These are phyloP conservation scores for Pharus latifolius DNA, from an alignment of 176 grass and related monocot species.

Conservation along the genomic window DNA sequence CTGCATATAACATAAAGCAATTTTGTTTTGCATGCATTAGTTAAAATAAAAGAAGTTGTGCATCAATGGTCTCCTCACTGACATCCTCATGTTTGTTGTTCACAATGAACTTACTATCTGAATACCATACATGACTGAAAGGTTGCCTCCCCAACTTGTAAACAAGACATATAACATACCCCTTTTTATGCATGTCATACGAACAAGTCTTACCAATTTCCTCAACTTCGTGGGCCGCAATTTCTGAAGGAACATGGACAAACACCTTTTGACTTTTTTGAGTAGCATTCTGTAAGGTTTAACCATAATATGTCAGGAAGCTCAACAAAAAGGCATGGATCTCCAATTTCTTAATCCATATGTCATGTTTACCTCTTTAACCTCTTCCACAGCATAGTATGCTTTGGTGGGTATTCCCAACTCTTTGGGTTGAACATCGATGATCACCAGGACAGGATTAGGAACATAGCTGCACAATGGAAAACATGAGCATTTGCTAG, in stretches of 20 bases:
- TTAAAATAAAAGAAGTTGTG: too few relatives aligned
- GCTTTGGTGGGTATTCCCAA: conserved; percentile 96
- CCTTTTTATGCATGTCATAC: not conserved
- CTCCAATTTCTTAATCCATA: not conserved
- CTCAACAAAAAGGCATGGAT: not conserved
- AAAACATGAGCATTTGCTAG: not conserved
- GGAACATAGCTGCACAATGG: conserved; percentile 62
- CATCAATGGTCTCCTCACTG: too few relatives aligned
- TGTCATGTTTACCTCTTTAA: conserved; percentile 58
- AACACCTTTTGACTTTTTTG: conserved; percentile 98
- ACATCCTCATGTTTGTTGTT: not conserved
- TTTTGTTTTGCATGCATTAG: not conserved
- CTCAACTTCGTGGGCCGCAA: conserved; percentile 95
- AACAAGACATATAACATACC: not conserved
- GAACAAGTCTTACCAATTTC: conserved; percentile 64
- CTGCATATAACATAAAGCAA: conserved; percentile 28
- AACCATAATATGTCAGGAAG: conserved; percentile 4
- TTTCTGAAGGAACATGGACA: conserved; percentile 97
- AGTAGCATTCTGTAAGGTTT: conserved; percentile 69
- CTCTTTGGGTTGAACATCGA: conserved; percentile 95
- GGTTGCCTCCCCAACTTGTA: not conserved
- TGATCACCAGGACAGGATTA: conserved; percentile 94
- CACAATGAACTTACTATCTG: not conserved
- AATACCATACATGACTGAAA: not conserved
- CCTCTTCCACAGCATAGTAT: conserved; percentile 85